Evolutionary conservation across 1,139 yeast species (phyloP).

Genomic region (Candida sojae): DNA sequence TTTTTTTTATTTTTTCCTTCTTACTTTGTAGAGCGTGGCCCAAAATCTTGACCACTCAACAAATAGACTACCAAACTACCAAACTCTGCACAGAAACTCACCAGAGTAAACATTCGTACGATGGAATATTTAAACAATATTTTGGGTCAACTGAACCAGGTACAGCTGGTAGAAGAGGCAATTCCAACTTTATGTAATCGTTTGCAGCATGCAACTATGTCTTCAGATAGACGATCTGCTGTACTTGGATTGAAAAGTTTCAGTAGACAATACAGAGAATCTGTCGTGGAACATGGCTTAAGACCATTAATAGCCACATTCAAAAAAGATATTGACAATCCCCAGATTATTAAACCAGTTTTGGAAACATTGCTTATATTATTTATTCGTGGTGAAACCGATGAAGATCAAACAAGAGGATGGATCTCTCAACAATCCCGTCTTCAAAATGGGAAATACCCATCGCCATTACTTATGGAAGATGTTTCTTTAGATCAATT

Average conservation of each 20-base stretch:
- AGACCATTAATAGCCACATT: slow-evolving; percentile 72
- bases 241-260: slow-evolving; percentile 88
- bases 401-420: slow-evolving; percentile 58
- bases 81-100: not conserved
- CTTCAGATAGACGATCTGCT: slow-evolving; percentile 90
- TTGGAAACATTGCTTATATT: slow-evolving; percentile 83
- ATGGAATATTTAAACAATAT: slow-evolving; percentile 47
- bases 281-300: slow-evolving; percentile 86
- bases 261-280: slow-evolving; percentile 84
- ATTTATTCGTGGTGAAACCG: slow-evolving; percentile 67
- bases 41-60: slow-evolving; percentile 2
- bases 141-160: slow-evolving; percentile 41
- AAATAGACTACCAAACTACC: not conserved
- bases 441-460: slow-evolving; percentile 76
- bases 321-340: slow-evolving; percentile 65
- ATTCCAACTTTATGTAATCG: slow-evolving; percentile 89
- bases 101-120: not conserved
- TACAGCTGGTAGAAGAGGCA: slow-evolving; percentile 74
- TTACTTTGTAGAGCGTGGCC: not conserved
- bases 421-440: slow-evolving; percentile 81
- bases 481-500: slow-evolving; percentile 74
- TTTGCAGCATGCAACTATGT: slow-evolving; percentile 75
- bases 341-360: slow-evolving; percentile 75
- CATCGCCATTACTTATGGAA: slow-evolving; percentile 72
- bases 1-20: slow-evolving; percentile 1